Base-by-base conservation (phyloP, 495 filamentous ascomycete genomes). In the Sabuloglossum arenarium region DNA sequence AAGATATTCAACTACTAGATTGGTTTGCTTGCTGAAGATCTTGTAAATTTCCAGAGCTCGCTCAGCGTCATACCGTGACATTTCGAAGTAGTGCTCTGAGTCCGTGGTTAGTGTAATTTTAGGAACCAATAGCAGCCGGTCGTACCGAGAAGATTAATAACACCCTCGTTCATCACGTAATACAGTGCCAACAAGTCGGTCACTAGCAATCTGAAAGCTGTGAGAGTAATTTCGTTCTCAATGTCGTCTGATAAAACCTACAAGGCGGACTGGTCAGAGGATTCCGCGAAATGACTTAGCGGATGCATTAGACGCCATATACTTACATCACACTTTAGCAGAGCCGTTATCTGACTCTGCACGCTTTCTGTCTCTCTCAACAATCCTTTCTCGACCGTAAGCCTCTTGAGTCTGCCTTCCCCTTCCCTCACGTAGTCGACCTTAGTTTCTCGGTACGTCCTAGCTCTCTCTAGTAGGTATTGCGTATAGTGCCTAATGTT, bases 221-320 rank as follows among this genome's bases (percentile, higher is more conserved):
- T 89, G 60, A 99, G 75, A 10, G 88, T 94, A 62, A 99, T 96
- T 64, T 99, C 91, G 63, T 97, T 99, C 66, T 97, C 93, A 21
- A 85, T 80, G 60, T 97, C 91, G 56, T 82, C 79, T 51, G 85
- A 80, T 62, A 97, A 75, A 54, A 95, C 76, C 87, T 94, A 59
- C 14, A 27, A 5, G 14, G n/a, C 6, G 16, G 31, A 23, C 42
- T 24, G 25, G 55, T 28, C 28, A 46, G 45, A n/a, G 4, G 1
- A 23, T 19, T 27, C n/a, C 21, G 0, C 37, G 19, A 12, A 37
- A 1, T 46, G 21, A 34, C 28, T 34, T 31, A 42, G 31, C 23
- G 21, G 6, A 29, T 16, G 21, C 12, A 24, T 23, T n/a, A n/a
- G n/a, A 23, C 12, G 12, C 29, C n/a, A 25, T 21, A 55, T 51